Conservation (phyloP, 257 asterid species). For the Salvia hispanica region DNA sequence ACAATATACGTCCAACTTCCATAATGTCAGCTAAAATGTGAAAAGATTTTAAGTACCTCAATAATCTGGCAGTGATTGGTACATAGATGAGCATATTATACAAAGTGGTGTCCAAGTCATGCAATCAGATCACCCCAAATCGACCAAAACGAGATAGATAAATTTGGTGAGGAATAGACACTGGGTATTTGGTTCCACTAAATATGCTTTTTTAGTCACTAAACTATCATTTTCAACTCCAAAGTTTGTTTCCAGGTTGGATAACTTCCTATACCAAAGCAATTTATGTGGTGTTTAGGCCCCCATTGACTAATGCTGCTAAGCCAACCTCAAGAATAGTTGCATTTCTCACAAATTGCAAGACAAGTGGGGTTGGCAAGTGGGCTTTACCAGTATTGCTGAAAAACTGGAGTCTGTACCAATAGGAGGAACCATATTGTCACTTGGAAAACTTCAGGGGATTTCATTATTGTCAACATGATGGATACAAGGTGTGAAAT, state of each 20-base stretch:
- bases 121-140: conserved; percentile 30
- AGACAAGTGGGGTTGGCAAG: not conserved
- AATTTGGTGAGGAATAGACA: conserved; percentile 15
- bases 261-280: conserved; percentile 24
- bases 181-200: conserved; percentile 18
- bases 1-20: not conserved
- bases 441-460: not conserved
- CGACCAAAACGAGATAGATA: conserved; percentile 20
- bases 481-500: conserved; percentile 9
- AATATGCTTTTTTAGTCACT: conserved; percentile 14
- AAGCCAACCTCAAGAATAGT: conserved; percentile 3
- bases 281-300: conserved; percentile 29
- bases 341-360: not conserved
- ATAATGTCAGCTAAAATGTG: not conserved
- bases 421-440: not conserved
- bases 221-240: conserved; percentile 27
- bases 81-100: conserved; percentile 9
- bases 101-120: conserved; percentile 36
- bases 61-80: conserved; percentile 10
- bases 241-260: conserved; percentile 14
- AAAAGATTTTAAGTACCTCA: not conserved
- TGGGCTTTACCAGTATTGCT: not conserved
- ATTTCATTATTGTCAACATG: conserved; percentile 15
- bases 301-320: conserved; percentile 18
- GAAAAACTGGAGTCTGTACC: not conserved